Conservation (phyloP, 2,329 filamentous ascomycete genomes). For the Trichoderma brevicompactum region DNA sequence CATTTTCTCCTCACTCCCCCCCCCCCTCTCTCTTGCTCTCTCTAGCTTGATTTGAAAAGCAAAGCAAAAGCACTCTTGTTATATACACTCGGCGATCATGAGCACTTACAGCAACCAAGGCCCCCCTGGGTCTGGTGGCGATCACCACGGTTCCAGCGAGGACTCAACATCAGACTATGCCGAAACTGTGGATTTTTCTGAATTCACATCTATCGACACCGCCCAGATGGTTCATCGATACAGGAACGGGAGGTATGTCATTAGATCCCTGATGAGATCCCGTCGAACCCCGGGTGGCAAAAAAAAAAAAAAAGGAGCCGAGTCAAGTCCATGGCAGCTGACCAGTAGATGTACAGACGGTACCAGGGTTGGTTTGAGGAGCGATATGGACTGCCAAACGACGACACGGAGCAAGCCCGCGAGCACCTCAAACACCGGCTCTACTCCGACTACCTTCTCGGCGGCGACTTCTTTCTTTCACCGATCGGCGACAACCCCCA, state of each 20-base stretch:
- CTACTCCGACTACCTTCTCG: constrained; percentile 52
- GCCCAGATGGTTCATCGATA: constrained; percentile 41
- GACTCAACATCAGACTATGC: constrained; percentile 48
- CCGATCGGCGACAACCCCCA: constrained; percentile 52
- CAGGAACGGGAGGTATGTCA: constrained; percentile 44
- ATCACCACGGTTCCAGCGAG: constrained; percentile 34
- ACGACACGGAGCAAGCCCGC: constrained; percentile 54
- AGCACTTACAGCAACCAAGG: constrained; percentile 6
- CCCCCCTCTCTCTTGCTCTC: background rate
- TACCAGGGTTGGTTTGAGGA: constrained; percentile 55
- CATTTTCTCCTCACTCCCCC: background rate
- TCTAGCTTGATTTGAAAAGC: background rate
- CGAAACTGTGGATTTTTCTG: constrained; percentile 44
- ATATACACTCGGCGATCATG: constrained; percentile 6
- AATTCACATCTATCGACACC: constrained; percentile 48
- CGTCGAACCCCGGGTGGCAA: background rate
- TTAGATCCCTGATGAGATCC: background rate
- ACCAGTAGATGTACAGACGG: constrained; percentile 41
- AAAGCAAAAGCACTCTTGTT: no score
- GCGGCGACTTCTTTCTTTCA: constrained; percentile 48
- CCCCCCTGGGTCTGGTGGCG: constrained; percentile 32
- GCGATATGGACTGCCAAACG: constrained; percentile 57
- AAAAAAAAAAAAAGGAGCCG: background rate
- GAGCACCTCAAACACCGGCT: constrained; percentile 55
- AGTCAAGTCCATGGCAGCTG: constrained; percentile 9